A percentile compares a stretch with the other conserved stretches of the same genome.
These are phyloP conservation scores for Solanum medicagineum DNA, from an alignment of 257 asterid genomes.

Conservation along the genomic window DNA sequence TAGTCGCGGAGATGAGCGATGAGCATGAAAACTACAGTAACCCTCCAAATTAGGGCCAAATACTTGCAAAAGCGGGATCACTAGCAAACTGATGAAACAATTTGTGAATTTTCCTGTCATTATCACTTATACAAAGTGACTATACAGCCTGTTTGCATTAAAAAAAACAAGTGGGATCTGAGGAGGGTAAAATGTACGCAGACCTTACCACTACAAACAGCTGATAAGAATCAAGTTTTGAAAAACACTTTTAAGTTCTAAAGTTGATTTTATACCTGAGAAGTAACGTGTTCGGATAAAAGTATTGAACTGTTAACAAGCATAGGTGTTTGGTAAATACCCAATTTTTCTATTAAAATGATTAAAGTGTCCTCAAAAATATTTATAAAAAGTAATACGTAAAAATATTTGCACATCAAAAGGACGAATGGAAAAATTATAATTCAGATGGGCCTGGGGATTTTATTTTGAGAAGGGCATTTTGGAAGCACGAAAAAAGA, in stretches of 20 bases:
- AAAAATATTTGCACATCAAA: neutral
- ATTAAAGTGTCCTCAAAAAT: neutral
- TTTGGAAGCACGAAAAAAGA: neutral
- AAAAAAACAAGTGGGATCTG: too few relatives aligned
- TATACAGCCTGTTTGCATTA: neutral
- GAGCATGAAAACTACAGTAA: neutral
- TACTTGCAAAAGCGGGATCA: neutral
- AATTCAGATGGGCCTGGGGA: neutral
- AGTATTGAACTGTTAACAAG: neutral
- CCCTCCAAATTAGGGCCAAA: neutral
- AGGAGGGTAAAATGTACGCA: too few relatives aligned
- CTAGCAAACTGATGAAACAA: neutral
- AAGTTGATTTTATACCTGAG: neutral
- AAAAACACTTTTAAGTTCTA: neutral
- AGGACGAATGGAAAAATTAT: neutral
- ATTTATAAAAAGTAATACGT: neutral
- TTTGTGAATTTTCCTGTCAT: neutral
- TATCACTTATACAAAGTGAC: neutral
- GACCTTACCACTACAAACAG: too few relatives aligned
- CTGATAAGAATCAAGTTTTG: neutral
- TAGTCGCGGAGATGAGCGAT: neutral
- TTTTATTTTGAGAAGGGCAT: neutral
- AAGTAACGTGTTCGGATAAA: neutral
- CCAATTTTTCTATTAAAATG: neutral
- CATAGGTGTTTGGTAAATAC: neutral